Evolutionary conservation across 192 early-diverging fungal genomes (phyloP).

Genomic region (Rhizophagus sp.): DNA sequence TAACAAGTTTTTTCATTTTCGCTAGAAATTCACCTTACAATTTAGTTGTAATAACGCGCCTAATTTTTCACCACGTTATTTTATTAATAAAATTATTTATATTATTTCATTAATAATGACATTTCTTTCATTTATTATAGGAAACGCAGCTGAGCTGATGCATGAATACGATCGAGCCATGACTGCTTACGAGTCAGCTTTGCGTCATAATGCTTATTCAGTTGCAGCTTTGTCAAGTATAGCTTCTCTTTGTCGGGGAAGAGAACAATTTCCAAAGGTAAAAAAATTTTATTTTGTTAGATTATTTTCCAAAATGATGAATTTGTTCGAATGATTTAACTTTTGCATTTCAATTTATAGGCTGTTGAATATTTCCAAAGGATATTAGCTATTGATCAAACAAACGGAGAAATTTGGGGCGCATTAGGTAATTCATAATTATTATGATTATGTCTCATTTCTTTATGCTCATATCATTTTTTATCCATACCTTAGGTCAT

Average conservation of each 20-base stretch:
- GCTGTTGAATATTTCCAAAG: constrained; percentile 94
- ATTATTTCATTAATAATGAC: neutral
- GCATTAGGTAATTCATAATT: constrained; percentile 50
- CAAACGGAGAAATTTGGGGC: constrained; percentile 94
- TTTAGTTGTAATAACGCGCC: too few species aligned
- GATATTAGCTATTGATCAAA: constrained; percentile 76
- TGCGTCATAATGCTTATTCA: constrained; percentile 94
- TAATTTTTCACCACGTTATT: neutral
- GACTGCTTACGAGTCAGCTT: constrained; percentile 81
- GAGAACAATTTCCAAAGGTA: constrained; percentile 82
- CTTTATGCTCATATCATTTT: neutral
- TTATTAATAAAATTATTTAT: neutral
- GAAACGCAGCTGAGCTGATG: constrained; percentile 41
- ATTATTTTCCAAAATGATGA: neutral
- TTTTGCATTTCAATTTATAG: constrained; percentile 35
- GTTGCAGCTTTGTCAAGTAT: constrained; percentile 76
- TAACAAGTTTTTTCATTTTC: neutral
- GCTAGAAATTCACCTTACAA: neutral
- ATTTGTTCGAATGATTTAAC: neutral
- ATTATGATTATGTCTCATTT: neutral
- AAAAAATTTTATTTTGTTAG: neutral
- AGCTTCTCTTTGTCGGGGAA: constrained; percentile 78
- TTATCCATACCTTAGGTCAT: constrained; percentile 62
- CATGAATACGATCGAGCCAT: constrained; percentile 84
- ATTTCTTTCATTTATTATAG: neutral